These are phyloP conservation scores for Suillus placidus DNA, from an alignment of 768 basidiomycete genomes.

Conservation along the genomic window DNA sequence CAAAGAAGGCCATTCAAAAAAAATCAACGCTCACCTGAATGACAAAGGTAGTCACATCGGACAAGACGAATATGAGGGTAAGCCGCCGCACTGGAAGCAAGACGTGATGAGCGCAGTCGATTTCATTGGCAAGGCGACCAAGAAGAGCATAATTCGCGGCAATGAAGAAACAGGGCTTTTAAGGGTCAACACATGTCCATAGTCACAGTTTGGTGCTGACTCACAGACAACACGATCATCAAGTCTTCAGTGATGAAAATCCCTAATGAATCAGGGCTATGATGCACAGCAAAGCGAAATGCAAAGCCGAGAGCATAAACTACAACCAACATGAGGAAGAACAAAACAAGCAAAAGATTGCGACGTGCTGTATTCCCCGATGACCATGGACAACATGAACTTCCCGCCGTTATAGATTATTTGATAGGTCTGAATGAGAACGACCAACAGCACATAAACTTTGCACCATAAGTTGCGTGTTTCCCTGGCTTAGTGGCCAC, in stretches of 20 bases:
- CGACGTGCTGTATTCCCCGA: conserved; percentile 57
- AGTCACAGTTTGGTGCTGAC: conserved; percentile 1
- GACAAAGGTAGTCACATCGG: conserved; percentile 67
- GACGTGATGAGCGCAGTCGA: conserved; percentile 51
- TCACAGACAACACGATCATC: conserved; percentile 59
- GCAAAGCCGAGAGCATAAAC: conserved; percentile 61
- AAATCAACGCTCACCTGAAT: conserved; percentile 49
- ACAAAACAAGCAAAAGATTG: not conserved
- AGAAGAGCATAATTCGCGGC: conserved; percentile 69
- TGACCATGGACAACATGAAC: conserved; percentile 64
- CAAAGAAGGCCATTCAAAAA: not conserved
- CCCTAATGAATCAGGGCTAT: conserved; percentile 51
- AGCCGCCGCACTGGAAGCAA: conserved; percentile 51
- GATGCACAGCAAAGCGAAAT: conserved; percentile 56
- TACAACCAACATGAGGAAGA: conserved; percentile 23
- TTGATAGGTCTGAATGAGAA: conserved; percentile 46
- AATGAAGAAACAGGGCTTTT: conserved; percentile 74
- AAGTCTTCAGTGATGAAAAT: conserved; percentile 60
- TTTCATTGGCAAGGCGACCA: conserved; percentile 56
- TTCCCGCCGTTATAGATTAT: conserved; percentile 49
- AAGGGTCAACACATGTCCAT: conserved; percentile 1
- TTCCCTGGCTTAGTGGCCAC: conserved; percentile 10
- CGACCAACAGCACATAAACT: conserved; percentile 46
- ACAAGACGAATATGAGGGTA: conserved; percentile 59
- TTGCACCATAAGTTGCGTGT: not conserved